Conservation (phyloP, 257 asterid genomes). For the Osmanthus fragrans region DNA sequence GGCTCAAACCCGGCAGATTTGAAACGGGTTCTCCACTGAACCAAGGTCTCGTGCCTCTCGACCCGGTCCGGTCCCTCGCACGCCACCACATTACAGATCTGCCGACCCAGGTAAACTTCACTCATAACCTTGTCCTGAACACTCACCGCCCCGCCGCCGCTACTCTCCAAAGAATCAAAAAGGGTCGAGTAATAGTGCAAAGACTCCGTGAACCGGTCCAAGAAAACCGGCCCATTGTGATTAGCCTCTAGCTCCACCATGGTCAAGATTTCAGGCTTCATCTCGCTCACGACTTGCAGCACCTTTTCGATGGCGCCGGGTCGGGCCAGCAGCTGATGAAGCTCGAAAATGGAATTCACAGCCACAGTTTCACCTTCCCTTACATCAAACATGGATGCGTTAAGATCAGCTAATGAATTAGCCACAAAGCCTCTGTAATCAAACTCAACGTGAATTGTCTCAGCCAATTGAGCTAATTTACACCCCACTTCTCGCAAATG, state of each 20-base stretch:
- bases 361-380: conserved; percentile 71
- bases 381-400: conserved; percentile 68
- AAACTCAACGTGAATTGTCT: conserved; percentile 63
- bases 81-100: conserved; percentile 90
- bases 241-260: conserved; percentile 93
- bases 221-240: conserved; percentile 65
- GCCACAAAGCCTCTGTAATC: conserved; percentile 76
- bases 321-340: conserved; percentile 70
- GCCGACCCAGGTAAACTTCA: conserved; percentile 79
- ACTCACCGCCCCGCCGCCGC: conserved; percentile 45
- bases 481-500: conserved; percentile 77
- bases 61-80: conserved; percentile 85
- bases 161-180: conserved; percentile 79
- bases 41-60: conserved; percentile 85
- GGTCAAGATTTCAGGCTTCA: conserved; percentile 72
- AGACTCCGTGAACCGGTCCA: conserved; percentile 83
- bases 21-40: conserved; percentile 67
- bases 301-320: conserved; percentile 68
- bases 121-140: conserved; percentile 82
- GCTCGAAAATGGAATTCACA: conserved; percentile 79
- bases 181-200: conserved; percentile 85
- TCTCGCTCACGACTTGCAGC: conserved; percentile 47
- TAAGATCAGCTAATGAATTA: conserved; percentile 69
- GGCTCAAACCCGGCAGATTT: conserved; percentile 53
- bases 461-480: conserved; percentile 70